Evolutionary conservation across 2,329 filamentous ascomycete genomes (phyloP).

Genomic region (Furcasterigmium furcatum): DNA sequence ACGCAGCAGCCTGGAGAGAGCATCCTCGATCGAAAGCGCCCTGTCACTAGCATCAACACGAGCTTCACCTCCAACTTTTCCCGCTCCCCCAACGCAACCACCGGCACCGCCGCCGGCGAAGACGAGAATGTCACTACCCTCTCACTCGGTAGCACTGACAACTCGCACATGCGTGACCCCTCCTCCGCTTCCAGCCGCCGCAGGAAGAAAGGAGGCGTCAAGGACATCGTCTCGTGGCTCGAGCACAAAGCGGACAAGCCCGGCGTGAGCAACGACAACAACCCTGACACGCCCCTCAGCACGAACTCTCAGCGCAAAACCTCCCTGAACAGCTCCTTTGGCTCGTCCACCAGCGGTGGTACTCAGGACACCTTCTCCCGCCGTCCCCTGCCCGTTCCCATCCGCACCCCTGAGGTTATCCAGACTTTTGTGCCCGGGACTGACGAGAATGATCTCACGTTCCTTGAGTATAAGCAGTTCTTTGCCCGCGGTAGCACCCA

Average conservation of each 20-base stretch:
- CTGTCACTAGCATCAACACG: slow-evolving; percentile 6
- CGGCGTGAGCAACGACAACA: background rate
- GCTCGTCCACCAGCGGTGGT: too few species aligned
- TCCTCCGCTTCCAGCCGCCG: background rate
- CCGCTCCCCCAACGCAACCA: background rate
- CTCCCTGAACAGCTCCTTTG: background rate
- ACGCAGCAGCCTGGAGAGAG: slow-evolving; percentile 2
- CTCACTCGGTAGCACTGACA: too few species aligned
- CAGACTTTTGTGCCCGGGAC: background rate
- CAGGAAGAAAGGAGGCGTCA: background rate
- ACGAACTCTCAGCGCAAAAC: background rate
- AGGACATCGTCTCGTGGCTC: background rate
- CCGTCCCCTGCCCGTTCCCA: background rate
- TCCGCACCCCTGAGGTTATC: background rate
- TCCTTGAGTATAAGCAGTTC: background rate
- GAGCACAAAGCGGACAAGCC: background rate
- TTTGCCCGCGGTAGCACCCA: slow-evolving; percentile 2
- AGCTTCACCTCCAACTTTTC: slow-evolving; percentile 11
- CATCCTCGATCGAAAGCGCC: slow-evolving; percentile 10
- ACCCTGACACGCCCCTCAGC: too few species aligned
- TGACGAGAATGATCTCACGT: background rate
- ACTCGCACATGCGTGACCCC: background rate
- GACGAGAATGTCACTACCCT: too few species aligned
- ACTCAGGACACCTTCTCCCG: too few species aligned
- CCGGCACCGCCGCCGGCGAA: background rate